phyloP scores from a whole-genome alignment of 192 early-diverging fungal species.

The Backusella psychrophila region DNA sequence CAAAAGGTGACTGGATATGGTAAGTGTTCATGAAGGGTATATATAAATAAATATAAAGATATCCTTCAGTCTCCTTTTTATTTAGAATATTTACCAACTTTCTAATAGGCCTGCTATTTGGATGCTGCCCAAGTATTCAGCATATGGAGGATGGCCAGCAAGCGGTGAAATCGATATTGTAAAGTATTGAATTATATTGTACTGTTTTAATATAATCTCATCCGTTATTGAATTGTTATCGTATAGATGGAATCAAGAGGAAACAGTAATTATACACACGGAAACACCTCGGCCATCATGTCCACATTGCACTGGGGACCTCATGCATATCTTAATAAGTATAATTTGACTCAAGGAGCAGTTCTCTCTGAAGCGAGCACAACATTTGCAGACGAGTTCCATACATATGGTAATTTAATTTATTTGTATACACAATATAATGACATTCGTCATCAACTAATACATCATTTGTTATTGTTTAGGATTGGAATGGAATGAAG shows the following conservation, averaged over 20 bases:
- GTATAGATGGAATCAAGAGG: slow-evolving; percentile 48
- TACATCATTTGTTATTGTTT: slow-evolving; percentile 30
- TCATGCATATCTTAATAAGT: slow-evolving; percentile 43
- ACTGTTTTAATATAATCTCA: neutral
- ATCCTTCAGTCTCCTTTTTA: neutral
- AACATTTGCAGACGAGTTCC: slow-evolving; percentile 55
- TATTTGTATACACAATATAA: neutral
- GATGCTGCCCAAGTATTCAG: slow-evolving; percentile 55
- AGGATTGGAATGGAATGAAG: slow-evolving; percentile 53
- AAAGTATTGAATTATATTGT: neutral
- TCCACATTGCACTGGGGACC: slow-evolving; percentile 68
- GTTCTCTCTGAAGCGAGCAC: slow-evolving; percentile 23
- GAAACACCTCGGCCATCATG: slow-evolving; percentile 37
- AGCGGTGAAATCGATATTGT: slow-evolving; percentile 46
- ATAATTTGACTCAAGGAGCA: slow-evolving; percentile 43
- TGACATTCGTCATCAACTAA: neutral
- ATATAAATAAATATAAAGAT: neutral
- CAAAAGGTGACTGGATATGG: slow-evolving; percentile 54
- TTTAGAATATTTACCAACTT: neutral
- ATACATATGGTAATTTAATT: slow-evolving; percentile 38
- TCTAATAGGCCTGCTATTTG: slow-evolving; percentile 46
- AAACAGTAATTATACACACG: slow-evolving; percentile 42
- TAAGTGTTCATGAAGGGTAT: slow-evolving; percentile 15
- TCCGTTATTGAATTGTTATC: neutral
- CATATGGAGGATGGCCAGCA: slow-evolving; percentile 63